Evolutionary conservation across 2,329 filamentous ascomycete genomes (phyloP).

Genomic region (Byssochlamys sp.): DNA sequence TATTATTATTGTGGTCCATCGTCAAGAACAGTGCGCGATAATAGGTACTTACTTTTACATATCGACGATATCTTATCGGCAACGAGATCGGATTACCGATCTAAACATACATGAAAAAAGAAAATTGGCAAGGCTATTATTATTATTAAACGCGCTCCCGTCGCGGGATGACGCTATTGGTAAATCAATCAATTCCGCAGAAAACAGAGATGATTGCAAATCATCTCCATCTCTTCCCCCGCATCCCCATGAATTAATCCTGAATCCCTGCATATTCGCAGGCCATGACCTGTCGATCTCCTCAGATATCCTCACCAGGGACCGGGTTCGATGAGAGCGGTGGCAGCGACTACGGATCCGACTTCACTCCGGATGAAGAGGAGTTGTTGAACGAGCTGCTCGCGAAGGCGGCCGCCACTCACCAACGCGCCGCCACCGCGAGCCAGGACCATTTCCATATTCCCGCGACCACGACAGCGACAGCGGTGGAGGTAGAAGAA

Average conservation of each 20-base stretch:
- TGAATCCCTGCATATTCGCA: slow-evolving; percentile 14
- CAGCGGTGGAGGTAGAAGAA: slow-evolving; percentile 4
- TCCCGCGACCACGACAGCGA: slow-evolving; percentile 6
- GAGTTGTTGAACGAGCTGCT: slow-evolving; percentile 44
- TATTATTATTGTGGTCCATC: too few relatives aligned
- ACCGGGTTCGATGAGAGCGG: slow-evolving; percentile 11
- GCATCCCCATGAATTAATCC: slow-evolving; percentile 2
- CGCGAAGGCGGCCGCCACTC: slow-evolving; percentile 28
- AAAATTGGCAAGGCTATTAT: too few relatives aligned
- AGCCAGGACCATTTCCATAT: not conserved
- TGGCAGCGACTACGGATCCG: slow-evolving; percentile 54
- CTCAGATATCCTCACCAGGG: slow-evolving; percentile 7
- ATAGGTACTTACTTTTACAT: too few relatives aligned
- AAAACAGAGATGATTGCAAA: not conserved
- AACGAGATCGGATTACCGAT: too few relatives aligned
- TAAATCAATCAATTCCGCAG: not conserved
- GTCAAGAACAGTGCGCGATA: too few relatives aligned
- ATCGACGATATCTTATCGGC: too few relatives aligned
- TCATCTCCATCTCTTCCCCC: not conserved
- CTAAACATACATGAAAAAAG: too few relatives aligned
- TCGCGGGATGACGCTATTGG: not conserved
- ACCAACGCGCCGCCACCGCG: slow-evolving; percentile 12
- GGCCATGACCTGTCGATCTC: slow-evolving; percentile 24
- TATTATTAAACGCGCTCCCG: not conserved
- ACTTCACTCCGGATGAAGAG: slow-evolving; percentile 51